Conservation (phyloP, 495 filamentous ascomycete genomes). For the Letharia columbiana region DNA sequence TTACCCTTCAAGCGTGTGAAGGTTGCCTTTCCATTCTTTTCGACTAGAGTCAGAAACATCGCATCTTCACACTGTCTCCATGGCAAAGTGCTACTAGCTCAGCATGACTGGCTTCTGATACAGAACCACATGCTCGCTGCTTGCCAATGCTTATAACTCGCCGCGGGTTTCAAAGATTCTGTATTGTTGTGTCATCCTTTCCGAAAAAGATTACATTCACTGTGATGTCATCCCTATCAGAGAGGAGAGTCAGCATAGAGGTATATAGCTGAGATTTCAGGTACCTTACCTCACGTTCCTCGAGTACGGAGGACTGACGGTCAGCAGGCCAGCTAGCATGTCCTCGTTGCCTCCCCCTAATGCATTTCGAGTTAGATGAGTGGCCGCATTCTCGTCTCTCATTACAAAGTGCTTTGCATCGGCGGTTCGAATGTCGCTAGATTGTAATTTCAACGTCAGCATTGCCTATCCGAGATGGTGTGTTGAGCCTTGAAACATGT, state of each 20-base stretch:
- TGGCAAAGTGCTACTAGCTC: neutral
- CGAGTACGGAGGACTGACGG: slow-evolving; percentile 38
- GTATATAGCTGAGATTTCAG: neutral
- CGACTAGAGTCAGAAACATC: neutral
- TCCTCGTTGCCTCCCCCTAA: slow-evolving; percentile 52
- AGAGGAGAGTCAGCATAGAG: slow-evolving; percentile 1
- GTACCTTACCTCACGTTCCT: slow-evolving; percentile 12
- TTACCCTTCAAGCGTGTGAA: neutral
- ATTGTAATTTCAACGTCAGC: no score
- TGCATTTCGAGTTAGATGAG: slow-evolving; percentile 53
- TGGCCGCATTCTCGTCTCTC: slow-evolving; percentile 53
- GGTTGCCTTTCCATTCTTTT: neutral
- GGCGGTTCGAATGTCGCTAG: neutral
- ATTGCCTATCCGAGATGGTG: no score
- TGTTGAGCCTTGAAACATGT: no score
- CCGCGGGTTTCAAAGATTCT: neutral
- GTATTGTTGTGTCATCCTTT: slow-evolving; percentile 12
- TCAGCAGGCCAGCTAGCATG: slow-evolving; percentile 45
- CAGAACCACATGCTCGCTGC: neutral
- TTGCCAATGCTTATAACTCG: neutral
- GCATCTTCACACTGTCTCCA: neutral
- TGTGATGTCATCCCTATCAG: slow-evolving; percentile 49
- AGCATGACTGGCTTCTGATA: neutral
- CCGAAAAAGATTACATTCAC: slow-evolving; percentile 57
- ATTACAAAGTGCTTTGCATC: slow-evolving; percentile 31